Conservation (phyloP, 495 filamentous ascomycete genomes). For the Peziza echinospora region DNA sequence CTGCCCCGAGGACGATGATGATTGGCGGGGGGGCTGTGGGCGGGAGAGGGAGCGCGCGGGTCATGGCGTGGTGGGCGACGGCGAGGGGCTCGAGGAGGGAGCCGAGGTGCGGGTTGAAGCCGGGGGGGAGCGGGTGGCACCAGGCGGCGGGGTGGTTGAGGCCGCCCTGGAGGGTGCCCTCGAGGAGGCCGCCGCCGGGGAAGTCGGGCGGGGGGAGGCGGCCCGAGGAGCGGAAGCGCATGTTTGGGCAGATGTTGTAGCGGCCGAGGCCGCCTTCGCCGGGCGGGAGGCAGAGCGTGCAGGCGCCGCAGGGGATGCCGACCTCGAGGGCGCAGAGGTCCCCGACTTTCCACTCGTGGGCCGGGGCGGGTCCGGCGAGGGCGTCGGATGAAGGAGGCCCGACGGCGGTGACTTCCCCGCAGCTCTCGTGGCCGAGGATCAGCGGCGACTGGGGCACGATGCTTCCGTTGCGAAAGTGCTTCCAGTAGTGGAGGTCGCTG, state of each 20-base stretch:
- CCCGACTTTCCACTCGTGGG: slow-evolving; percentile 26
- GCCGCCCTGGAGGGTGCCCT: slow-evolving; percentile 73
- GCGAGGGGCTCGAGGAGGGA: slow-evolving; percentile 70
- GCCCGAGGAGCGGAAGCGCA: slow-evolving; percentile 67
- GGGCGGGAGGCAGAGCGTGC: slow-evolving; percentile 34
- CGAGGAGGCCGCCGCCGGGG: slow-evolving; percentile 31
- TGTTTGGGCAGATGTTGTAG: slow-evolving; percentile 71
- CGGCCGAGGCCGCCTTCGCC: slow-evolving; percentile 31
- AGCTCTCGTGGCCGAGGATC: slow-evolving; percentile 60
- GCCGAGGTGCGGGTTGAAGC: slow-evolving; percentile 27
- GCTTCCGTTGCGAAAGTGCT: slow-evolving; percentile 63
- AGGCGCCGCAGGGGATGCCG: slow-evolving; percentile 58
- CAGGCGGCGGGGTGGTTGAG: slow-evolving; percentile 72
- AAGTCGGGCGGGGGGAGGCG: slow-evolving; percentile 28
- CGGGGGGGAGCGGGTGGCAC: slow-evolving; percentile 38
- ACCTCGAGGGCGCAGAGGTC: slow-evolving; percentile 80
- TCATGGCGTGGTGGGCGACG: slow-evolving; percentile 66
- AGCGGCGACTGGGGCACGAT: slow-evolving; percentile 52
- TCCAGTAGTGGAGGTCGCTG: slow-evolving; percentile 71
- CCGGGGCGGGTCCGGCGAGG: neutral
- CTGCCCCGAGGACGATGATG: slow-evolving; percentile 66
- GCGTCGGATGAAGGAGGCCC: slow-evolving; percentile 24
- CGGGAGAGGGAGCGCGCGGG: slow-evolving; percentile 28
- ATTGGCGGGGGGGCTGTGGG: slow-evolving; percentile 26
- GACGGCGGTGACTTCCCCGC: slow-evolving; percentile 43